Evolutionary conservation across 495 filamentous ascomycete species (phyloP), one percentile per base, ranked within the genome.

Genomic region (Aspergillus conjunctus): DNA sequence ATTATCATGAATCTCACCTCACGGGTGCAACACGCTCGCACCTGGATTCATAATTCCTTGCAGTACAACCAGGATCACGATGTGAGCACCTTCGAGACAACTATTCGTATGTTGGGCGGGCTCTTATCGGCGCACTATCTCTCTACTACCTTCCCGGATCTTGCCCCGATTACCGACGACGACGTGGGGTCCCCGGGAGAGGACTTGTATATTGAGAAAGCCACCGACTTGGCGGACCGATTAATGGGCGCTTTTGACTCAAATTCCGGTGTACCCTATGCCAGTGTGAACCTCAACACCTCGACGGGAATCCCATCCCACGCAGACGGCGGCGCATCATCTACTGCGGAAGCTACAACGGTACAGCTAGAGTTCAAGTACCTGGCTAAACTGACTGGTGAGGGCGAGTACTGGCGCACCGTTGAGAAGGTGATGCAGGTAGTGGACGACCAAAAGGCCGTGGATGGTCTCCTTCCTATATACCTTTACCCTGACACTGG

Each of bases 361-460:
- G 70, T 98, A 46, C 94, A 99, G 75, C 83, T 99, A 12, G 94
- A 99, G 74, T 89, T 97, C 81, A 99, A 99, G 68, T 99, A 99
- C 68, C 82, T 99, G 18, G 90, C 94, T 48, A 95, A 95, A 69
- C 78, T 99, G 58, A 98, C 92, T 0, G 95, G 94, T 17, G 94
- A 99, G 73, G 85, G 87, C 14, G 81, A 90, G 56, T 97, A 92
- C 67, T 98, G 94, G 94, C 84, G 88, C 49, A 85, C 87, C 64
- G 92, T 88, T 14, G 95, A 98, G 74, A 91, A 88, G 61, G 92
- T 95, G 0, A 97, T 99, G 76, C 67, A 97, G 70, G 83, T 94
- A 10, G 85, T 97, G 12, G 94, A 98, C 66, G 84, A 87, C 58
- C 91, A 93, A 66, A 79, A 86, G 3, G 79, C 82, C 32, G 70